A percentile compares a stretch with the other conserved stretches of the same genome.
Conservation (phyloP, 371 early-diverging fungal genomes). For the Cokeromyces recurvatus region DNA sequence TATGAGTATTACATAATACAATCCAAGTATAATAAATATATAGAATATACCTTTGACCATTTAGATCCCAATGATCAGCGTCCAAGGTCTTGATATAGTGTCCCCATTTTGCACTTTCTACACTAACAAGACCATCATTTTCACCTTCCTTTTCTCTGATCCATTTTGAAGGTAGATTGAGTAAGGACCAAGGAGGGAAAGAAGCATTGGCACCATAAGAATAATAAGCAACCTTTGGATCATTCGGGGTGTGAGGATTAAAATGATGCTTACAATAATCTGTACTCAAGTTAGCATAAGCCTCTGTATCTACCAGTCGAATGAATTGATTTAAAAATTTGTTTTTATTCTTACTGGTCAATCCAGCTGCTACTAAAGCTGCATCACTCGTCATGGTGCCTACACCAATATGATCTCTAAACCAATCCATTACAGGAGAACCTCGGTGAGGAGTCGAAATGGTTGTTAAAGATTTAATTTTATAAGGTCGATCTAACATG, state of each 20-base stretch:
- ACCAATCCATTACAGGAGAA: slow-evolving; percentile 89
- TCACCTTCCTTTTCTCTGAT: slow-evolving; percentile 47
- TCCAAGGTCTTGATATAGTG: slow-evolving; percentile 70
- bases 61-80: slow-evolving; percentile 90
- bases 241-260: slow-evolving; percentile 82
- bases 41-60: slow-evolving; percentile 18
- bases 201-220: slow-evolving; percentile 70
- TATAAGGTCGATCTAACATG: slow-evolving; percentile 56
- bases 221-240: slow-evolving; percentile 72
- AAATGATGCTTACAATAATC: slow-evolving; percentile 78
- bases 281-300: slow-evolving; percentile 84
- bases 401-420: slow-evolving; percentile 71
- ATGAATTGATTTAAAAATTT: slow-evolving; percentile 15
- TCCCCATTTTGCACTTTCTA: slow-evolving; percentile 84
- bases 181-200: slow-evolving; percentile 38
- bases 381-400: too few relatives aligned
- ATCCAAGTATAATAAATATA: too few relatives aligned
- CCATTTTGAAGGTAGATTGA: slow-evolving; percentile 56
- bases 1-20: too few relatives aligned
- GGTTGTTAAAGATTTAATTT: slow-evolving; percentile 76
- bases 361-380: slow-evolving; percentile 3
- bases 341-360: neutral
- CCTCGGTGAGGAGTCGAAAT: slow-evolving; percentile 93
- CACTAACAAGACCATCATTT: slow-evolving; percentile 88
- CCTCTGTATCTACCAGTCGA: slow-evolving; percentile 70